Conservation (phyloP, 306 rosid genomes). For the Vachellia pachyceras region DNA sequence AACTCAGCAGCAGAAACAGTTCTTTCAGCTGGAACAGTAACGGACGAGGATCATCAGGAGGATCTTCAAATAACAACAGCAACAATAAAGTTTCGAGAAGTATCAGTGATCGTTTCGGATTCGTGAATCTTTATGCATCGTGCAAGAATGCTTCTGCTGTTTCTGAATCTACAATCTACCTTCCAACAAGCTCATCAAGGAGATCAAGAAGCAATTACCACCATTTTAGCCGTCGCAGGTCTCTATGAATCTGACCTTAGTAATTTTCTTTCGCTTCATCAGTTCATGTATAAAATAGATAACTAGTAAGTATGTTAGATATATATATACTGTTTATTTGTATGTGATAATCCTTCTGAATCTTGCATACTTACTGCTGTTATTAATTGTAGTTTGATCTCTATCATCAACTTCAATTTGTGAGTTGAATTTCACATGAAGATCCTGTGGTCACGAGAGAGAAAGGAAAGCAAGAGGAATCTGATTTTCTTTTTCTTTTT, state of each 20-base stretch:
- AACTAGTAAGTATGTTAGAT: not conserved
- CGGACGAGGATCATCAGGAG: not conserved
- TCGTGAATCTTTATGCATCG: conserved; percentile 47
- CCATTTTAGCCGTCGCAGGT: conserved; percentile 37
- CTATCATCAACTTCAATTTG: too few relatives aligned
- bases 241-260: conserved; percentile 11
- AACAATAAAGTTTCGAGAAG: conserved; percentile 55
- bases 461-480: too few relatives aligned
- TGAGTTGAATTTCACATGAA: too few relatives aligned
- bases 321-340: too few relatives aligned
- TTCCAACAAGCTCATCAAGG: conserved; percentile 55
- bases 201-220: conserved; percentile 41
- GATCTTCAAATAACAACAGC: not conserved
- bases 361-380: too few relatives aligned
- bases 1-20: not conserved
- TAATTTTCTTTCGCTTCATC: not conserved
- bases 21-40: not conserved
- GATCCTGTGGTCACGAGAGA: too few relatives aligned
- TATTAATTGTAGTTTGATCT: too few relatives aligned
- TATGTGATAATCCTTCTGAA: too few relatives aligned
- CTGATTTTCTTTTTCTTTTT: too few relatives aligned
- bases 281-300: not conserved
- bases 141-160: conserved; percentile 60
- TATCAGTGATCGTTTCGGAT: conserved; percentile 59
- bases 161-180: conserved; percentile 54